These are phyloP conservation scores for Nymphaea colorata DNA, from an alignment of 164 flowering plant species.

Conservation along the genomic window DNA sequence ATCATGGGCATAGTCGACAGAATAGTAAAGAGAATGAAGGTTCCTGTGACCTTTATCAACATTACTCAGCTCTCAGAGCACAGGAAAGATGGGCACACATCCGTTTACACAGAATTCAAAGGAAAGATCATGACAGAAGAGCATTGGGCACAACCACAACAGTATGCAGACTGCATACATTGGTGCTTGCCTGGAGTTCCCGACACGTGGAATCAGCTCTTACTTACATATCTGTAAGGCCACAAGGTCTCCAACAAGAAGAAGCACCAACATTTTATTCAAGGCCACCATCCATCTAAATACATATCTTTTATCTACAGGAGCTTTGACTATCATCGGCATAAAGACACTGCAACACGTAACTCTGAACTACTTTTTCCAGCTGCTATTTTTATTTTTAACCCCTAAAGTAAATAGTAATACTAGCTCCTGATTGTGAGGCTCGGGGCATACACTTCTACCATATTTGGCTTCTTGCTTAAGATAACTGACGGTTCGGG, in stretches of 20 bases:
- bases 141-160: slow-evolving; percentile 56
- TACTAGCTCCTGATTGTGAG: slow-evolving; percentile 23
- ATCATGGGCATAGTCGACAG: slow-evolving; percentile 51
- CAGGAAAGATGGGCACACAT: slow-evolving; percentile 72
- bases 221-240: slow-evolving; percentile 7
- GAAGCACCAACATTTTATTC: not conserved
- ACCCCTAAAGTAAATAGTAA: not conserved
- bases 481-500: slow-evolving; percentile 18
- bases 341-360: too few relatives aligned
- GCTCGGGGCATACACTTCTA: slow-evolving; percentile 27
- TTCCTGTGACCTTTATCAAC: slow-evolving; percentile 62
- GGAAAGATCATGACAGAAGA: slow-evolving; percentile 65
- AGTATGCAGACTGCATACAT: slow-evolving; percentile 82
- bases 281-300: too few relatives aligned
- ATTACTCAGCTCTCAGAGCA: slow-evolving; percentile 80
- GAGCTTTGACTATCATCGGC: too few relatives aligned
- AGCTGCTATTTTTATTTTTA: too few relatives aligned
- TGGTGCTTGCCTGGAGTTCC: slow-evolving; percentile 40
- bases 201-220: slow-evolving; percentile 71
- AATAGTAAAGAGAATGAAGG: slow-evolving; percentile 51
- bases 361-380: too few relatives aligned
- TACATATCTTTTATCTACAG: too few relatives aligned
- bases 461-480: slow-evolving; percentile 28
- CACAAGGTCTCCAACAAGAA: not conserved
- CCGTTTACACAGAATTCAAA: slow-evolving; percentile 59